These are phyloP conservation scores for Trichomonas tenax DNA, from an alignment of 208 protist genomes.

Conservation along the genomic window DNA sequence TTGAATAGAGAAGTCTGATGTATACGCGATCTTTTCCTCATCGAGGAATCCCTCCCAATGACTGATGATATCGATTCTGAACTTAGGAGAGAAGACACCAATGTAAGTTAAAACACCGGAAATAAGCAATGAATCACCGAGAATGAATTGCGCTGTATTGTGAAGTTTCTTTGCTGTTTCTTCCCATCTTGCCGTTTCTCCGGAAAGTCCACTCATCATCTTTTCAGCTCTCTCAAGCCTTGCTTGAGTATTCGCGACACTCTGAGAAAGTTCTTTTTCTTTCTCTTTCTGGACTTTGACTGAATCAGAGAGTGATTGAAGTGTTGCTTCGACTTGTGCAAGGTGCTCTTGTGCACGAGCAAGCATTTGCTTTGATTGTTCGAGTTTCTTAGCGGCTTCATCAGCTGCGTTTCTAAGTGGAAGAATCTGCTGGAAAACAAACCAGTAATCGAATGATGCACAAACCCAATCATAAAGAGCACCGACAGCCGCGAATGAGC, in stretches of 20 bases:
- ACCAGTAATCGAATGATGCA: constrained; percentile 55
- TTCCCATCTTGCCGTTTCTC: constrained; percentile 53
- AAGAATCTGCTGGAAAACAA: constrained; percentile 67
- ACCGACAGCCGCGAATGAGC: constrained; percentile 74
- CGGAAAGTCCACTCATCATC: constrained; percentile 57
- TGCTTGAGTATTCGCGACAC: neutral
- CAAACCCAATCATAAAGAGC: constrained; percentile 79
- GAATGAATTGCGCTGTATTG: constrained; percentile 52
- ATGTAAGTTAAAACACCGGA: constrained; percentile 78
- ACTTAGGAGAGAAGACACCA: constrained; percentile 70
- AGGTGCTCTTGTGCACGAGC: constrained; percentile 67
- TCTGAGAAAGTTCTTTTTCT: constrained; percentile 13
- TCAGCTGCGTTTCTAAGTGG: constrained; percentile 68
- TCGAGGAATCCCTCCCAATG: constrained; percentile 53
- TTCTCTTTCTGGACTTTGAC: constrained; percentile 68
- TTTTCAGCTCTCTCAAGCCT: constrained; percentile 70
- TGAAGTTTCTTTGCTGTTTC: constrained; percentile 15
- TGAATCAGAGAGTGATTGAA: constrained; percentile 41
- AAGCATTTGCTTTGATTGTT: constrained; percentile 60
- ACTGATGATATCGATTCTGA: constrained; percentile 61
- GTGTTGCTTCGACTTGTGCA: constrained; percentile 48
- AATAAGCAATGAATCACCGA: constrained; percentile 79
- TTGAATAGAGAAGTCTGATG: constrained; percentile 58
- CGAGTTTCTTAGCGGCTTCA: constrained; percentile 67
- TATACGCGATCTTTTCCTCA: constrained; percentile 53